Base-by-base conservation (phyloP, 2,329 filamentous ascomycete genomes). In the Ceratocystis lukuohia region DNA sequence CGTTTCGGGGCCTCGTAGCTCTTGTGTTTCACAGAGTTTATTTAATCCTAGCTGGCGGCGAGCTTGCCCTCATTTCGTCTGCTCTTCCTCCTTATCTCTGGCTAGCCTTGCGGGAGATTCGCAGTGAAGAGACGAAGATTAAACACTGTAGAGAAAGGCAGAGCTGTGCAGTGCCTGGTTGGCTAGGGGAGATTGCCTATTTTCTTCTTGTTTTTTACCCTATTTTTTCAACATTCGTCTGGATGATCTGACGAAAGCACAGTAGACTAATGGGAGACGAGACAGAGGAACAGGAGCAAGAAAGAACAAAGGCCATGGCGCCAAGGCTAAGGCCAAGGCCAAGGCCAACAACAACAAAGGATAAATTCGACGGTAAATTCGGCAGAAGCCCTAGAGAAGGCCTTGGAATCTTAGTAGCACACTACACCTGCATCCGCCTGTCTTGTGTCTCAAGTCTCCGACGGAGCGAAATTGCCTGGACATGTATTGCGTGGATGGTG, bases 371-470 rank as follows among this genome's bases (percentile, higher is more conserved):
- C n/a, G n/a, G 7, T 53, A 53, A 53, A 53, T 53, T 8, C 48
- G 48, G 7, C 48, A 53, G 48, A 53, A 53, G 48, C 48, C n/a
- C 22, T n/a, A 25, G n/a, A 53, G 48, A 53, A 53, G 48, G n/a
- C 48, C 48, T 53, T 53, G 48, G 48, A 41, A 41, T 41, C 37
- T 15, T 41, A 41, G 37, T 41, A 15, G 37, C 10, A 41, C 37
- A 41, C 12, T 41, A 12, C 48, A n/a, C 12, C 10, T 53, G n/a
- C 48, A n/a, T 8, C 48, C 7, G 50, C 8, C 28, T 56, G 20
- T 25, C 50, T 12, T 56, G 37, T 56, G 50, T 56, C 50, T 56
- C 50, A 56, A 25, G 25, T 56, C 50, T 56, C 50, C 50, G 50
- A 56, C 25, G 50, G 10, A 56, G 50, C 25, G 25, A 56, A 25